Percentiles rank a stretch among this genome's conserved stretches.
phyloP scores from a whole-genome alignment of 1,139 yeast genomes.

The Yamadazyma dushanensis region DNA sequence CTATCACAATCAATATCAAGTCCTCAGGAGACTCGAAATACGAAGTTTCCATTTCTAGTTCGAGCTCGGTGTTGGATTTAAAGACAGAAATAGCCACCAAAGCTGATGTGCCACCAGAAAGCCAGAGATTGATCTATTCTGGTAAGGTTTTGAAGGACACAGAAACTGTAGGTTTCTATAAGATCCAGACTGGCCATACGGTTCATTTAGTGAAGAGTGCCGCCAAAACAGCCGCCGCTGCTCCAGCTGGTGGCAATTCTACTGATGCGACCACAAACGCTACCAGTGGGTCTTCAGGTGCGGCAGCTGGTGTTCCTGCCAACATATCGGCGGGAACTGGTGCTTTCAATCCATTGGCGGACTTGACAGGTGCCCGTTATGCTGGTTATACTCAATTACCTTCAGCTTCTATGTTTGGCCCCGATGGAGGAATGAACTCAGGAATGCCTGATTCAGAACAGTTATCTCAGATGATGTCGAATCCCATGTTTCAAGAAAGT shows the following conservation, averaged over 20 bases:
- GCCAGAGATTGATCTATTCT: conserved; percentile 87
- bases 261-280: too few relatives aligned
- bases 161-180: conserved; percentile 73
- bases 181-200: conserved; percentile 82
- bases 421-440: conserved; percentile 85
- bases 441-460: conserved; percentile 75
- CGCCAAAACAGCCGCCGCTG: conserved; percentile 22
- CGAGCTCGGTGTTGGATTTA: conserved; percentile 63
- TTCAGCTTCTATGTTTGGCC: conserved; percentile 85
- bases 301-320: conserved; percentile 51
- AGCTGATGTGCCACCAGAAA: conserved; percentile 66
- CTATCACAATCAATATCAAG: conserved; percentile 26
- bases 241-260: conserved; percentile 17
- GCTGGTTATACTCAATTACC: conserved; percentile 93
- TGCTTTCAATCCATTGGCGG: conserved; percentile 86
- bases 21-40: conserved; percentile 80
- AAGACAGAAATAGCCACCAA: conserved; percentile 62
- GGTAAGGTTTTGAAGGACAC: conserved; percentile 90
- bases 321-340: conserved; percentile 88
- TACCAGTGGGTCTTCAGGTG: conserved; percentile 18
- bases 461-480: conserved; percentile 69
- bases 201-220: conserved; percentile 83
- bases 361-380: conserved; percentile 90
- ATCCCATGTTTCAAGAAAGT: conserved; percentile 77
- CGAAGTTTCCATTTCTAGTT: conserved; percentile 56